These are phyloP conservation scores for Spraguea lophii DNA, from an alignment of 371 early-diverging fungal genomes.

Conservation along the genomic window DNA sequence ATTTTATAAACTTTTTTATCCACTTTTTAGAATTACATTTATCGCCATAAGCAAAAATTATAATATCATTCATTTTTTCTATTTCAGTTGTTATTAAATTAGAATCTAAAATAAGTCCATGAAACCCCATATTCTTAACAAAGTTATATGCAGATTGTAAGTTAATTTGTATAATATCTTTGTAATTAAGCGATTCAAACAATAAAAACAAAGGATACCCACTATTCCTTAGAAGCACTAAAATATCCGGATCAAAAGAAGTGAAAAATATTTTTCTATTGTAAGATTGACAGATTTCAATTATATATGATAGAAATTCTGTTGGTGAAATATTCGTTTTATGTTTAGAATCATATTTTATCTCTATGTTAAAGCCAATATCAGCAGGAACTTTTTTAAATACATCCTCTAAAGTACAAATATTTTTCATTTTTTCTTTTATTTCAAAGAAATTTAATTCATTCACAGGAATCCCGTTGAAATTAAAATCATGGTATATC, in stretches of 20 bases:
- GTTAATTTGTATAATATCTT: no score
- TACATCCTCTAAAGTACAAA: constrained; percentile 2
- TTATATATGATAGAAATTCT: background rate
- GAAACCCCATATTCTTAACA: no score
- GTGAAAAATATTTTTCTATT: background rate
- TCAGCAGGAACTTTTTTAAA: constrained; percentile 1
- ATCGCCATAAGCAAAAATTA: no score
- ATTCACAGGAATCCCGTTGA: background rate
- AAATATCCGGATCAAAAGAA: background rate
- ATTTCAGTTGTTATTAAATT: no score
- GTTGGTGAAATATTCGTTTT: background rate
- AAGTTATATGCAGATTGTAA: no score
- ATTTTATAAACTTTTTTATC: no score
- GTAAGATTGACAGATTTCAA: background rate
- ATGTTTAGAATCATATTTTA: constrained; percentile 8
- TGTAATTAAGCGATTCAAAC: no score
- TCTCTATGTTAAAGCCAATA: constrained; percentile 22
- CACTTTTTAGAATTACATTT: no score
- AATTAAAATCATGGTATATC: constrained; percentile 16
- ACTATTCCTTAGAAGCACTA: no score
- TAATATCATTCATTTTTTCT: no score
- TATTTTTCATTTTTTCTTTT: background rate
- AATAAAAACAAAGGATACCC: no score
- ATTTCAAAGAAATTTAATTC: background rate
- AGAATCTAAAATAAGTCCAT: no score